Evolutionary conservation across 495 filamentous ascomycete genomes (phyloP).

Genomic region (Cairneyella variabilis): DNA sequence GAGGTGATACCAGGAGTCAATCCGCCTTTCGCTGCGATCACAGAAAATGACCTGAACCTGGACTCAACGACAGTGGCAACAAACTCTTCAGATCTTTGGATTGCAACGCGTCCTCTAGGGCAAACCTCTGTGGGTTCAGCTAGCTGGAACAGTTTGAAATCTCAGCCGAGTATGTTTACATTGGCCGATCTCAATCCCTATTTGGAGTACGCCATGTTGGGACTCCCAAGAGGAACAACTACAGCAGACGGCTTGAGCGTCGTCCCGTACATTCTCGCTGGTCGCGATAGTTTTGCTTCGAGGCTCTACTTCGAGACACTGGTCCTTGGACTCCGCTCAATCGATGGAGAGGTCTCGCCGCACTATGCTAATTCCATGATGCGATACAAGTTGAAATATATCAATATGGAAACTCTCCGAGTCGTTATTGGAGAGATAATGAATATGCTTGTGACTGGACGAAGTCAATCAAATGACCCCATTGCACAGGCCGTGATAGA

Average conservation of each 20-base stretch:
- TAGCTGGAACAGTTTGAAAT: too few species aligned
- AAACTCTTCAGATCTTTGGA: too few species aligned
- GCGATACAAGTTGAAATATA: slow-evolving; percentile 4
- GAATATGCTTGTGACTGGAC: slow-evolving; percentile 6
- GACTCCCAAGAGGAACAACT: neutral
- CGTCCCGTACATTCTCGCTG: slow-evolving; percentile 6
- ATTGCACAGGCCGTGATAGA: neutral
- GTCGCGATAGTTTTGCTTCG: slow-evolving; percentile 9
- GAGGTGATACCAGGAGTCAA: too few species aligned
- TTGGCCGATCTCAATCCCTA: neutral
- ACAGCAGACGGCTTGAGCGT: neutral
- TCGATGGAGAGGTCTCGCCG: neutral
- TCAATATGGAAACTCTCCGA: neutral
- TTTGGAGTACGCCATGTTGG: neutral
- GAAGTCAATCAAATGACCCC: neutral
- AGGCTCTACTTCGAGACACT: slow-evolving; percentile 10
- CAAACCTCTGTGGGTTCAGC: too few species aligned
- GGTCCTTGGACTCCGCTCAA: neutral
- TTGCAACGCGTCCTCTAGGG: too few species aligned
- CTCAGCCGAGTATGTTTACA: neutral
- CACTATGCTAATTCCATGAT: neutral
- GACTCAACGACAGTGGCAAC: too few species aligned
- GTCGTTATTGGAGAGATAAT: neutral
- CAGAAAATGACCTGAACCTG: too few species aligned
- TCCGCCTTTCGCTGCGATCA: too few species aligned